These are phyloP conservation scores for Garcia nutans DNA, from an alignment of 345 rosid genomes.

Conservation along the genomic window DNA sequence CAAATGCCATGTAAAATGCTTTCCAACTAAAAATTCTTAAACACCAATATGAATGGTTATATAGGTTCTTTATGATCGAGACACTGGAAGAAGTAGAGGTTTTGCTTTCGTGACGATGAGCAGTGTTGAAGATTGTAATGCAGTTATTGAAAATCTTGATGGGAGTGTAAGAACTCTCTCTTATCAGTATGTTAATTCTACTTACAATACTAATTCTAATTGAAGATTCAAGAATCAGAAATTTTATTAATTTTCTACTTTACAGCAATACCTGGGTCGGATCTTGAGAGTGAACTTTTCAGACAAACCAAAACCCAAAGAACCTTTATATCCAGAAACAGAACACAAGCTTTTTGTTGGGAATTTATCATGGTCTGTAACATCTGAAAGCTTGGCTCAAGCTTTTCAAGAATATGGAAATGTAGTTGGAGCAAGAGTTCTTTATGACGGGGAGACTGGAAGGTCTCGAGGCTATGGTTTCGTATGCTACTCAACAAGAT, in stretches of 20 bases:
- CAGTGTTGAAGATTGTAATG: constrained; percentile 68
- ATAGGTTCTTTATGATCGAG: constrained; percentile 78
- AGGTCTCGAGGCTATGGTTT: constrained; percentile 83
- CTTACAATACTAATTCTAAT: not conserved
- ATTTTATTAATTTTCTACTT: not conserved
- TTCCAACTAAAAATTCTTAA: not conserved
- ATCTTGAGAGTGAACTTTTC: constrained; percentile 71
- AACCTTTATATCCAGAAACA: constrained; percentile 77
- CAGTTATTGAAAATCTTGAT: constrained; percentile 72
- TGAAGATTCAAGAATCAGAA: not conserved
- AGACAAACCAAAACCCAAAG: constrained; percentile 61
- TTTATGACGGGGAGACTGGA: constrained; percentile 84
- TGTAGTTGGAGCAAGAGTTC: constrained; percentile 82
- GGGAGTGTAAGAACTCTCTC: constrained; percentile 61
- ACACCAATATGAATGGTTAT: constrained; percentile 12
- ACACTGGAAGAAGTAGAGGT: constrained; percentile 83
- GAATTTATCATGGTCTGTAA: constrained; percentile 83
- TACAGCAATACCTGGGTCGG: constrained; percentile 70
- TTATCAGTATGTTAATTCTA: no score
- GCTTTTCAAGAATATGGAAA: constrained; percentile 73
- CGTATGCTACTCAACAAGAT: constrained; percentile 57
- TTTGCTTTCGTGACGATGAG: constrained; percentile 94
- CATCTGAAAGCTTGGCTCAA: constrained; percentile 60
- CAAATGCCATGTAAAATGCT: not conserved
- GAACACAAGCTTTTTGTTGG: constrained; percentile 82